Evolutionary conservation across 2,329 filamentous ascomycete species (phyloP), one percentile per base, ranked within the genome.

Genomic region (Paecilomyces sp.): DNA sequence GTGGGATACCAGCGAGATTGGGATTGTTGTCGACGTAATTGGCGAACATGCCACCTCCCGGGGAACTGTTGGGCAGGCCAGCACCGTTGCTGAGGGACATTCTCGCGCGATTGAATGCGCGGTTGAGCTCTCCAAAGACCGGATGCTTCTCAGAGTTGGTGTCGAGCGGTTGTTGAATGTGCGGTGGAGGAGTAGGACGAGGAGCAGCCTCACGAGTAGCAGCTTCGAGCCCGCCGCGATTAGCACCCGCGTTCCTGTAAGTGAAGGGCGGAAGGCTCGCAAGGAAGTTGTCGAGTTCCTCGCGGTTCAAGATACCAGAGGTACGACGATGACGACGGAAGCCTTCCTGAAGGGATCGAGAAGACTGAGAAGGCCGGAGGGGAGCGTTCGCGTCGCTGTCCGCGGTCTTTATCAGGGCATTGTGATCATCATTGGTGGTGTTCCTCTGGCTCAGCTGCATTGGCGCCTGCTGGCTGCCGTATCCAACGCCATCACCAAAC

Each of bases 61-160:
- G 61, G 52, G 61, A 64, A 61, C 63, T 70, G 57, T 65, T 63
- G 41, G 65, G 41, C 65, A 69, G 70, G 61, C 69, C 68, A 56
- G 66, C 61, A 57, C 65, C 65, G 57, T 61, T 73, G 65, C 73
- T 76, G 66, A 75, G 62, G 50, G 73, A 74, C 69, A 74, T 72
- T 54, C 65, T 66, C 30, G 72, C 69, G 52, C 61, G 62, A 41
- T 64, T 68, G 57, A 76, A 73, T 47, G 74, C 74, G 47, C 68
- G 68, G 47, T 77, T 73, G 57, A 77, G 63, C 51, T 69, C 66
- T 28, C 70, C 68, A 53, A 75, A 66, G 58, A 73, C 66, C 50
- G 71, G 67, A 33, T 73, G 69, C 8, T 56, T 47, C 22, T 64
- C 62, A 4, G 63, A 60, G 60, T 69, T 65, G n/a, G 62, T 18